Conservation (phyloP, 495 filamentous ascomycete species). For the Podospora australis region DNA sequence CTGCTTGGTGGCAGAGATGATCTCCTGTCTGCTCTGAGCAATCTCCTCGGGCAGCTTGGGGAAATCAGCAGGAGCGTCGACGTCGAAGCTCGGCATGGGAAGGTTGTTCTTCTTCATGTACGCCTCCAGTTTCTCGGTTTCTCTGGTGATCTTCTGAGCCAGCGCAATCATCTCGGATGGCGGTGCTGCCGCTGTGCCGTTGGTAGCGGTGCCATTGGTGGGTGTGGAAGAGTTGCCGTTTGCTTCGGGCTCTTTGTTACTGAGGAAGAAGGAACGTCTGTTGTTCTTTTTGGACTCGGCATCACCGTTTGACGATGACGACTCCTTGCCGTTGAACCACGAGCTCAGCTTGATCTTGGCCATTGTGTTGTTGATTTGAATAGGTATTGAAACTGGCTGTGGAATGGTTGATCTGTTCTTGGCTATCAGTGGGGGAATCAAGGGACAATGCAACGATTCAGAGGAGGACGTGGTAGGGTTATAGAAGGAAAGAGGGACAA, state of each 20-base stretch:
- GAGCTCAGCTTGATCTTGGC: constrained; percentile 27
- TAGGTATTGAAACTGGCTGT: too few species aligned
- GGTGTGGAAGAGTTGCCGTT: constrained; percentile 7
- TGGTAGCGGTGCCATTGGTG: neutral
- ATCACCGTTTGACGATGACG: constrained; percentile 16
- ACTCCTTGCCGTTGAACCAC: constrained; percentile 22
- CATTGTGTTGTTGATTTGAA: constrained; percentile 24
- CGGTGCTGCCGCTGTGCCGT: constrained; percentile 6
- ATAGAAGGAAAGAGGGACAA: too few species aligned
- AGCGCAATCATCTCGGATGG: constrained; percentile 32
- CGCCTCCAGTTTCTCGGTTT: constrained; percentile 36
- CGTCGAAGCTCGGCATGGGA: constrained; percentile 31
- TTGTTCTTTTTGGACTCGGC: constrained; percentile 28
- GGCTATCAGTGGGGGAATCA: too few species aligned
- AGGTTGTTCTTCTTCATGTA: constrained; percentile 34
- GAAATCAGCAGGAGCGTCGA: constrained; percentile 32
- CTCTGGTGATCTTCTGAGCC: constrained; percentile 31
- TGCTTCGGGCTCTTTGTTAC: constrained; percentile 16
- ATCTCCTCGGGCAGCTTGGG: constrained; percentile 35
- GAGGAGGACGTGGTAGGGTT: too few species aligned
- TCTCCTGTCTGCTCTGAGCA: constrained; percentile 27
- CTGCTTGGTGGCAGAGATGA: constrained; percentile 35
- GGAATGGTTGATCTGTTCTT: too few species aligned
- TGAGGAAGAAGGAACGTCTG: constrained; percentile 20
- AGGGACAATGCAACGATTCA: too few species aligned